phyloP scores from a whole-genome alignment of 2,329 filamentous ascomycete genomes.

The Exophiala oligosperma region DNA sequence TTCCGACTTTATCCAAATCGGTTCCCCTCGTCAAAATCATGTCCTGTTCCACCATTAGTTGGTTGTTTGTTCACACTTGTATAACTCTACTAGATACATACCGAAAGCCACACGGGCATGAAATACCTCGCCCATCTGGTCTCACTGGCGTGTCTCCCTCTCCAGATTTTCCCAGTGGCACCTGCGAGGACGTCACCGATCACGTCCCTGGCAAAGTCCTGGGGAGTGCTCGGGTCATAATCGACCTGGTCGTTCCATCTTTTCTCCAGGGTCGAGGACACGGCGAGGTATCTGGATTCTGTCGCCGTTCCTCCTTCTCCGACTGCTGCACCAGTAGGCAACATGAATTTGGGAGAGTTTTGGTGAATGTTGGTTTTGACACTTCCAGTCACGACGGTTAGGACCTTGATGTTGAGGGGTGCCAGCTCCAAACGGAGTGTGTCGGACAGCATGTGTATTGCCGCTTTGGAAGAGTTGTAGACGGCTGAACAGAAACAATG shows the following conservation, averaged over 20 bases:
- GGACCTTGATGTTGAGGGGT: constrained; percentile 48
- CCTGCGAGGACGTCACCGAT: constrained; percentile 31
- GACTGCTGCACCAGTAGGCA: not conserved
- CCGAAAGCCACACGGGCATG: not conserved
- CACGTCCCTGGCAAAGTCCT: constrained; percentile 27
- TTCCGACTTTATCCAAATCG: not conserved
- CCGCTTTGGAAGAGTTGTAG: constrained; percentile 62
- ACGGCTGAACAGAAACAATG: constrained; percentile 1
- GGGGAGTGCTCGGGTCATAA: not conserved
- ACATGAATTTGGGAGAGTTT: not conserved
- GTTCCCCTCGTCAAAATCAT: not conserved
- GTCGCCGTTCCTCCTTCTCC: no score
- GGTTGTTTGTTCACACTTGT: not conserved
- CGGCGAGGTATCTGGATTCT: not conserved
- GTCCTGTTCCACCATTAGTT: not conserved
- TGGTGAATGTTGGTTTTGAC: constrained; percentile 58
- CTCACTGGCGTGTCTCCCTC: constrained; percentile 23
- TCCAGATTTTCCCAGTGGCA: constrained; percentile 25
- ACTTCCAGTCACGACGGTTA: constrained; percentile 58
- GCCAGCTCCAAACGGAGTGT: constrained; percentile 50
- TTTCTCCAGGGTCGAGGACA: not conserved
- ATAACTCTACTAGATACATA: not conserved
- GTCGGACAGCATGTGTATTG: constrained; percentile 58
- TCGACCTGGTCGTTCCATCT: not conserved
- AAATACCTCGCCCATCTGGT: constrained; percentile 2